Conservation (phyloP, 1,284 basidiomycete genomes). For the Veloporphyrellus conicus region DNA sequence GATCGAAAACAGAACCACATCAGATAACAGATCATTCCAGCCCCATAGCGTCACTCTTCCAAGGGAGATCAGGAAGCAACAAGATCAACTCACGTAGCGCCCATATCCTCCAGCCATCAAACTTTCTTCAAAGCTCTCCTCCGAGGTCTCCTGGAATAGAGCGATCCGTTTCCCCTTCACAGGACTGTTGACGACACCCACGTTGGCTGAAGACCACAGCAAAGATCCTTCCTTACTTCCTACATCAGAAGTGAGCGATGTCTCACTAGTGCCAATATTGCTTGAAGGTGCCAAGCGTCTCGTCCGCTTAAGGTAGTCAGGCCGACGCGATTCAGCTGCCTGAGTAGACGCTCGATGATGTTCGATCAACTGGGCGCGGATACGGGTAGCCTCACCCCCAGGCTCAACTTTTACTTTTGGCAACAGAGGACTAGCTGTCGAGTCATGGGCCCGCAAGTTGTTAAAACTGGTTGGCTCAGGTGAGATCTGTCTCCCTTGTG, state of each 20-base stretch:
- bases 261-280: not conserved
- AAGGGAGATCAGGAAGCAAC: not conserved
- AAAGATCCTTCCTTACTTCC: slow-evolving; percentile 32
- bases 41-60: not conserved
- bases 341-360: slow-evolving; percentile 45
- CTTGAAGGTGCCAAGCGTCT: slow-evolving; percentile 40
- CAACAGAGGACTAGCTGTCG: slow-evolving; percentile 1
- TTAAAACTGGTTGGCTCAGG: slow-evolving; percentile 13
- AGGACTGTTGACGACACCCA: slow-evolving; percentile 65
- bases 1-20: slow-evolving; percentile 2
- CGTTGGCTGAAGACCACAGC: slow-evolving; percentile 33
- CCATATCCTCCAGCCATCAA: slow-evolving; percentile 74
- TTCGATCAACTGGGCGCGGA: slow-evolving; percentile 49
- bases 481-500: slow-evolving; percentile 1
- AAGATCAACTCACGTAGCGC: slow-evolving; percentile 49
- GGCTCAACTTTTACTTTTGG: slow-evolving; percentile 17
- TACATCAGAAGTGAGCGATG: slow-evolving; percentile 10
- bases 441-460: slow-evolving; percentile 9
- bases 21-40: slow-evolving; percentile 12
- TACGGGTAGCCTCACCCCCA: slow-evolving; percentile 57
- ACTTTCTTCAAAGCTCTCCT: slow-evolving; percentile 77
- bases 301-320: slow-evolving; percentile 62
- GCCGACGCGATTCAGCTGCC: slow-evolving; percentile 58
- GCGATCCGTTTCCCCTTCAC: slow-evolving; percentile 64
- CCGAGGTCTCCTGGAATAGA: slow-evolving; percentile 73